A percentile compares a stretch with the other conserved stretches of the same genome.
Evolutionary conservation across 768 basidiomycete genomes (phyloP).

Genomic region (Solioccasus polychromus): DNA sequence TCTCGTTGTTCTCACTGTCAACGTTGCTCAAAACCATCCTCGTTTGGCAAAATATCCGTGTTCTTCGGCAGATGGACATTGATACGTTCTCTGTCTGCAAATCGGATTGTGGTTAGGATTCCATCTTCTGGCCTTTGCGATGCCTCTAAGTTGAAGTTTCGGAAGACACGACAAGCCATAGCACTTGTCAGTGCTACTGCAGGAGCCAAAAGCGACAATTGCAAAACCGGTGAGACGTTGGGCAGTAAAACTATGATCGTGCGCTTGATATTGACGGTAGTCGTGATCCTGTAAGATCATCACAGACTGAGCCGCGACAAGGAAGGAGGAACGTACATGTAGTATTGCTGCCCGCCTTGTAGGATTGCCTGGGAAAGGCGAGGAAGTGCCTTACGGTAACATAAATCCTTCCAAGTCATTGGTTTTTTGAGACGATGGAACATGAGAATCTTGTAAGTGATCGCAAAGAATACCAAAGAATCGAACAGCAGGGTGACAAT

Average conservation of each 20-base stretch:
- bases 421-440: constrained; percentile 13
- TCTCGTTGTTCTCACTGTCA: too few relatives aligned
- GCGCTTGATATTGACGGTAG: constrained; percentile 30
- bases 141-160: constrained; percentile 29
- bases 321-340: constrained; percentile 28
- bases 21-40: constrained; percentile 1
- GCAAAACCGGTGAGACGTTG: constrained; percentile 21
- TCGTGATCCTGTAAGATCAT: constrained; percentile 29
- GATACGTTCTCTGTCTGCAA: constrained; percentile 6
- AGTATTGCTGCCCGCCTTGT: constrained; percentile 39
- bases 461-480: constrained; percentile 33
- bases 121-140: constrained; percentile 6
- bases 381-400: constrained; percentile 27
- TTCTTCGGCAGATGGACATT: constrained; percentile 1
- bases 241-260: constrained; percentile 17
- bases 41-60: background rate
- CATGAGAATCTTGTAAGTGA: constrained; percentile 28
- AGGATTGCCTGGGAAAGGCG: constrained; percentile 32
- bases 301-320: background rate
- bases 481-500: constrained; percentile 33
- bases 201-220: constrained; percentile 23
- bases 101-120: constrained; percentile 16
- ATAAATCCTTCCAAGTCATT: constrained; percentile 17
- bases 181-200: constrained; percentile 30
- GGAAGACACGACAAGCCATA: constrained; percentile 36